Evolutionary conservation across 768 basidiomycete genomes (phyloP), one percentile per base, ranked within the genome.

Genomic region (Lactarius hengduanensis): DNA sequence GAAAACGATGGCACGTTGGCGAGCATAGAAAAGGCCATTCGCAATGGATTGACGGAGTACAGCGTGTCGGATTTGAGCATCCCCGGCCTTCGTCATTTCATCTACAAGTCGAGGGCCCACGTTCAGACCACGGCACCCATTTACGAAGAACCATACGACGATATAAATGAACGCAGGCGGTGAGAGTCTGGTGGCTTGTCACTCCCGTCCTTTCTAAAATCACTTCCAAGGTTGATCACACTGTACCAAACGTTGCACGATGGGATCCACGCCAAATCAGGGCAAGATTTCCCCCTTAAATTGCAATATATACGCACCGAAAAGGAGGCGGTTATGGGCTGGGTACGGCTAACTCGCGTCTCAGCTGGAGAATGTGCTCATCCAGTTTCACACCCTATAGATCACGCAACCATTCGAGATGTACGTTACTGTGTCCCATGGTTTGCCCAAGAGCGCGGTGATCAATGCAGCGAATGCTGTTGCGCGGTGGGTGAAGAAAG

Each of bases 381-480:
- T 32, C 20, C 45, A 57, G 15, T 11, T 47, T 50, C 30, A 47
- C 34, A 41, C 40, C 8, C 43, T 8, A 5, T 73, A 98, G 96
- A 90, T 96, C 65, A 97, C 96, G 0, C 91, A 94, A 72, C 88
- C 89, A 0, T 98, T 97, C 73, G 97, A 98, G 75, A 78, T 98
- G 18, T 98, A 97, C 74, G 77, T 96, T 59, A 82, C 90, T 0
- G 75, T 96, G 16, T 92, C 94, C 1, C 91, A 93, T 11, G 81
- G 84, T 57, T 74, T 98, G 61, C 92, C 96, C 7, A 98, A 98
- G 81, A 89, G 87, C 59, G 94, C 91, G 0, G 88, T 86, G 1
- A 88, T 98, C 16, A 86, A 88, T 15, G 91, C 94, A 5, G 97
- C 96, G 9, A 96, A 98, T 74, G 83, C 88, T 1, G 90, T 98